Base-by-base conservation (phyloP, 352 stramenopile genomes). In the Globisporangium perplexum region DNA sequence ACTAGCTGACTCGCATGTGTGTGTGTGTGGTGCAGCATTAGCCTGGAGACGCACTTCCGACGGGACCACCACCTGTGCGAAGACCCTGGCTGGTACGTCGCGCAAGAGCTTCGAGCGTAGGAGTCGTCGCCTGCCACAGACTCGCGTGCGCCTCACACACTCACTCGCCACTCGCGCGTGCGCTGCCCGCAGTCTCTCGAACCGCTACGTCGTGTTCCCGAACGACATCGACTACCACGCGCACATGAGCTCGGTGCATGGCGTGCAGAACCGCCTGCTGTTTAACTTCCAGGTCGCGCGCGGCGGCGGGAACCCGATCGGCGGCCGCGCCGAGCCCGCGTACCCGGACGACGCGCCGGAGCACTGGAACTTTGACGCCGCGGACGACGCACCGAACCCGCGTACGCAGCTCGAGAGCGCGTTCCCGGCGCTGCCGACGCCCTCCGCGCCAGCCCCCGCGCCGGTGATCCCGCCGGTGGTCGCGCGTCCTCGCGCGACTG, bases 191-290 rank as follows among this genome's bases (percentile, higher is more conserved):
- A 90, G 81, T 62, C 68, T 95, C 26, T 75, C 73, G 14, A 90
- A 94, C 63, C 78, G 82, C 14, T 96, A 92, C 51, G 76, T 94
- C 4, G 87, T 95, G 31, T 96, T 96, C 52, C 52, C 66, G 3
- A 91, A 93, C 46, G 74, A 93, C 33, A 78, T 96, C 33, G 87
- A 96, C 53, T 91, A 93, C 54, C 77, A 93, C 48, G 73, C 76
- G 20, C 86, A 96, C 63, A 90, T 95, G 79, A 74, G 81, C 48
- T 74, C 73, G 23, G 69, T 82, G 30, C 86, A 96, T 48, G 82
- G 82, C 24, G 66, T 84, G 28, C 65, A 80, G 51, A 89, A 90
- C 36, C 79, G 77, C 4, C 65, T 91, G 31, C 71, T 81, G 46
- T 74, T 89, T 30, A 88, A 88, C 46, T 91, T 91, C 49, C 77